These are phyloP conservation scores for Myxozyma lipomycoides DNA, from an alignment of 805 yeast genomes.

Conservation along the genomic window DNA sequence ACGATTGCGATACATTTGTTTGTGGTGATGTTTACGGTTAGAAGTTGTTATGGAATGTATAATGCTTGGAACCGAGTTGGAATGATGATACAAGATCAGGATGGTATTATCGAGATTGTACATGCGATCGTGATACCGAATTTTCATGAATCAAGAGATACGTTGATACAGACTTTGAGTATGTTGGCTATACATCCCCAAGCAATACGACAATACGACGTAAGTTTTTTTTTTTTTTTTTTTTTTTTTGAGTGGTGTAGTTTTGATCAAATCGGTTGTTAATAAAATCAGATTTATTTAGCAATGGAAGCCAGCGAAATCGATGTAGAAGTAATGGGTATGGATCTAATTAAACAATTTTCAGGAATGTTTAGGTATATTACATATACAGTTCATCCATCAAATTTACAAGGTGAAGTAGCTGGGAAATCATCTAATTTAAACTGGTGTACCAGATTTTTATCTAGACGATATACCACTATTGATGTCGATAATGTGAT, in stretches of 20 bases:
- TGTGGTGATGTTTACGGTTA: conserved; percentile 19
- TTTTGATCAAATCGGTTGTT: not conserved
- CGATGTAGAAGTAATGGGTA: conserved; percentile 15
- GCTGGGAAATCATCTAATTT: conserved; percentile 30
- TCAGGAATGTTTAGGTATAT: conserved; percentile 12
- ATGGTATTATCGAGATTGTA: not conserved
- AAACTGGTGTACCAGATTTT: conserved; percentile 27
- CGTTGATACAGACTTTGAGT: conserved; percentile 24
- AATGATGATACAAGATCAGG: not conserved
- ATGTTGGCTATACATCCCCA: conserved; percentile 23
- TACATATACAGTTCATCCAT: conserved; percentile 23
- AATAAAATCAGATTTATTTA: conserved; percentile 12
- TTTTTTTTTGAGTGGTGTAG: too few species aligned
- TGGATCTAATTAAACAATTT: conserved; percentile 10
- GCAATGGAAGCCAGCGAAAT: conserved; percentile 25
- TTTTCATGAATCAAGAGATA: conserved; percentile 20
- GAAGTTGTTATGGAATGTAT: conserved; percentile 28
- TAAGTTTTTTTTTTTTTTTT: too few species aligned
- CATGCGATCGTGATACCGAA: conserved; percentile 28
- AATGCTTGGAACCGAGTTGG: conserved; percentile 3
- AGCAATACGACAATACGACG: conserved; percentile 20
- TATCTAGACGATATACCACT: conserved; percentile 6
- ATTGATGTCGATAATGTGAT: conserved; percentile 6
- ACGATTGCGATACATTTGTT: conserved; percentile 17
- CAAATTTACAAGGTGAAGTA: conserved; percentile 20